These are phyloP conservation scores for Fusarium sp. DNA, from an alignment of 2,329 filamentous ascomycete species.

Conservation along the genomic window DNA sequence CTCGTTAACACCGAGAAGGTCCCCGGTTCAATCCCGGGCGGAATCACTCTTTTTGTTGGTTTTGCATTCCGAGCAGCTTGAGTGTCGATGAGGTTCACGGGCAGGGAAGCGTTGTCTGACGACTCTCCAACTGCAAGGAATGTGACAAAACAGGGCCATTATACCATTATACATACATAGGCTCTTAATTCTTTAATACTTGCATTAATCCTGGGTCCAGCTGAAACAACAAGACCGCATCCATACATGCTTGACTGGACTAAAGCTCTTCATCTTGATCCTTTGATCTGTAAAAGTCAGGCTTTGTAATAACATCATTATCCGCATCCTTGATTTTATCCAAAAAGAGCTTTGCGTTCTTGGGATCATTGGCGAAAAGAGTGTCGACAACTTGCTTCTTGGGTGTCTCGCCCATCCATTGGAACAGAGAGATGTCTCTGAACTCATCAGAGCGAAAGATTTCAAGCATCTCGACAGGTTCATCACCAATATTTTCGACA, in stretches of 20 bases:
- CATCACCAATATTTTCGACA: constrained; percentile 82
- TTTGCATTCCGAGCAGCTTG: too few relatives aligned
- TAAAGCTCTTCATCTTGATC: constrained; percentile 10
- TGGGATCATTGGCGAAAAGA: constrained; percentile 68
- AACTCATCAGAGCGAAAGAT: constrained; percentile 78
- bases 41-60: not conserved
- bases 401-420: constrained; percentile 79
- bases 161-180: too few relatives aligned
- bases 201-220: too few relatives aligned
- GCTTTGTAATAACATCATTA: constrained; percentile 63
- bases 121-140: too few relatives aligned
- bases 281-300: constrained; percentile 32
- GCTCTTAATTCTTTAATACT: too few relatives aligned
- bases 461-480: constrained; percentile 78
- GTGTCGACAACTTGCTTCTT: constrained; percentile 72
- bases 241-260: not conserved
- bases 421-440: constrained; percentile 75
- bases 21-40: not conserved
- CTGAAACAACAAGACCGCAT: not conserved
- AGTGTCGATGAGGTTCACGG: too few relatives aligned
- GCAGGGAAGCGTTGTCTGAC: too few relatives aligned
- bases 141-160: too few relatives aligned
- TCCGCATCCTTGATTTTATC: constrained; percentile 68
- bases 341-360: constrained; percentile 70
- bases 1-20: not conserved